Base-by-base conservation (phyloP, 257 asterid genomes). In the Asclepias syriaca region DNA sequence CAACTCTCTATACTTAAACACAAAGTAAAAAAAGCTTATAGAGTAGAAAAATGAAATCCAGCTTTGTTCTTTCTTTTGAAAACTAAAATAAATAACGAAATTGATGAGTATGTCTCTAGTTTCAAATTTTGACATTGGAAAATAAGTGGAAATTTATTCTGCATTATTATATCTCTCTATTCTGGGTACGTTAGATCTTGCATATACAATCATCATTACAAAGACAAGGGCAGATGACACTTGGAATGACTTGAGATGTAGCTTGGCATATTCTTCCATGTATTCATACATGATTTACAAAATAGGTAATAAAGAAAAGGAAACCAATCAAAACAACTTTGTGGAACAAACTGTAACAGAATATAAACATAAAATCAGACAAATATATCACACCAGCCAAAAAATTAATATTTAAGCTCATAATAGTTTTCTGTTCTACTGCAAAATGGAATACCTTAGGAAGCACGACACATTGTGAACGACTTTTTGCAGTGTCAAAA, bases 401-500 rank as follows among this genome's bases (percentile, higher is more conserved):
- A 57, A 71, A 5, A 57, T 57, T 57, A 22, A 57, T 22, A 57
- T 22, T 22, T 57, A 57, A 57, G 32, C 34, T 57, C 64, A 24
- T 57, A 18, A 60, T 16, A 45, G 3, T 58, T 59, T 15, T 22
- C 24, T 16, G 18, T 50, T 51, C 32, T 49, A 37, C 39, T n/a
- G 68, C 43, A 70, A 69, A 64, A 70, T 24, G 74, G 60, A 68
- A 68, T 73, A 91, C 98, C 97, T 95, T 95, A 66, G 97, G 96
- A 66, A 92, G 76, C 68, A 90, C 89, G 50, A 84, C 78, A 80
- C 98, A 95, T 49, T 95, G 96, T 39, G 98, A 80, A 40, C 99
- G 93, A 76, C 81, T 87, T 81, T 85, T 87, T 16, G 98, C 82
- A 32, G 98, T 92, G 83, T 95, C 98, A 78, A 95, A 95, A 78